Conservation (phyloP, 2,329 filamentous ascomycete species). For the Colletotrichum sp. region DNA sequence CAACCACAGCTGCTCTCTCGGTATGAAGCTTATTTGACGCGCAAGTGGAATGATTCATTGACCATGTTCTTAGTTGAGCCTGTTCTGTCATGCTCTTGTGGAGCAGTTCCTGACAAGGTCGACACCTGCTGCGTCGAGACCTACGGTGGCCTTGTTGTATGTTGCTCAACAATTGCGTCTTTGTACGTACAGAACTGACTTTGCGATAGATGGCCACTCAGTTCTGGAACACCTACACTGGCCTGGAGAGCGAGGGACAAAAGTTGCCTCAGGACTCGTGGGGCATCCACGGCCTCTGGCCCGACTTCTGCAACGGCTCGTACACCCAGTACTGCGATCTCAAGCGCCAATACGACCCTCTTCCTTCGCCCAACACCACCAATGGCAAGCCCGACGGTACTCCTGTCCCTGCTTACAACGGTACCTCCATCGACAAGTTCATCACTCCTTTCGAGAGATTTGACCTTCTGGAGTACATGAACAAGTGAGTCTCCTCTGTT, state of each 20-base stretch:
- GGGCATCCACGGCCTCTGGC: conserved; percentile 67
- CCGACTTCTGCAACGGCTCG: conserved; percentile 53
- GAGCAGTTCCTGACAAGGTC: conserved; percentile 47
- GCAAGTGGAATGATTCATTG: neutral
- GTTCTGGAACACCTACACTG: conserved; percentile 70
- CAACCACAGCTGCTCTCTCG: conserved; percentile 63
- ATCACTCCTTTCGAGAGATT: conserved; percentile 61
- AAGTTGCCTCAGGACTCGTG: conserved; percentile 61
- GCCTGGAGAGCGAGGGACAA: conserved; percentile 61
- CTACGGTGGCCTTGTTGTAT: conserved; percentile 62
- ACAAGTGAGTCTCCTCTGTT: conserved; percentile 42
- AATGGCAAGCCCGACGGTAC: conserved; percentile 57
- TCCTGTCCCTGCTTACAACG: conserved; percentile 62
- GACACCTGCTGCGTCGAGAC: conserved; percentile 72
- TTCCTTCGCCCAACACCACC: conserved; percentile 67
- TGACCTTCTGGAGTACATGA: conserved; percentile 70
- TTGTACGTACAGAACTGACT: neutral
- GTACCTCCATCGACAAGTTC: conserved; percentile 62
- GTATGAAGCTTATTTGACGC: conserved; percentile 29
- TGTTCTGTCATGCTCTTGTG: conserved; percentile 53
- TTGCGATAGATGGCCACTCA: conserved; percentile 57
- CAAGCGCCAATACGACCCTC: conserved; percentile 67
- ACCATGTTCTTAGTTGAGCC: conserved; percentile 27
- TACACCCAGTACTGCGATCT: conserved; percentile 74
- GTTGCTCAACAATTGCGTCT: conserved; percentile 5